Evolutionary conservation across 768 basidiomycete genomes (phyloP), one percentile per base, ranked within the genome.

Genomic region (Chalciporus pseudorubinellus): DNA sequence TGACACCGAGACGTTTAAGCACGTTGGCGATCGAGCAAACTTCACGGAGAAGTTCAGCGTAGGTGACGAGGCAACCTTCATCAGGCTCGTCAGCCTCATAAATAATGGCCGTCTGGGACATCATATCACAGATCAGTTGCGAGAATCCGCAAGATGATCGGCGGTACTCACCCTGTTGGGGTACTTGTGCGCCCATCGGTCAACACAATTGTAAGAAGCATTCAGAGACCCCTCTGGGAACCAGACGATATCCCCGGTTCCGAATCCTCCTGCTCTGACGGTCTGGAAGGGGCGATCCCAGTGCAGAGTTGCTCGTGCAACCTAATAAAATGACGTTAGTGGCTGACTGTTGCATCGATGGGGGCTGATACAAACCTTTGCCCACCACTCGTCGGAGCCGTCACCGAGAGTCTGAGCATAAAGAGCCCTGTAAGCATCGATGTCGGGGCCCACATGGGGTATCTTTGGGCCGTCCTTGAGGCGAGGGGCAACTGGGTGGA

Each of bases 11-110:
- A 1, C 75, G 75, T 65, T 87, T 92, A 70, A 99, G 87, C 4
- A 97, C 92, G 60, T 98, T 97, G 40, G 95, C 95, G 47, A 98
- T 70, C 44, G 79, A 74, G 72, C 80, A 95, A 26, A 97, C 95
- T 68, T 98, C 92, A 52, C 83, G 87, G 39, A 98, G 80, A 50
- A 99, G 87, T 67, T 97, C 82, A 16, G 80, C 78, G 68, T 89
- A 99, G 20, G 85, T 76, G 67, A 98, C 77, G 42, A 86, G 77
- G 53, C 81, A 67, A 44, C 92, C 89, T 42, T 91, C 79, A 49
- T 79, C 84, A 1, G 94, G 89, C 68, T 99, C 95, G 63, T 99
- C 95, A 1, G 94, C 95, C 70, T 99, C 95, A 74, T 95, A 99
- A 70, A 98, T 94, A 72, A 98, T 97, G 24, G 95, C 95, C 22